Evolutionary conservation across 352 stramenopile species (phyloP).

Genomic region (Globisporangium cylindrosporum): DNA sequence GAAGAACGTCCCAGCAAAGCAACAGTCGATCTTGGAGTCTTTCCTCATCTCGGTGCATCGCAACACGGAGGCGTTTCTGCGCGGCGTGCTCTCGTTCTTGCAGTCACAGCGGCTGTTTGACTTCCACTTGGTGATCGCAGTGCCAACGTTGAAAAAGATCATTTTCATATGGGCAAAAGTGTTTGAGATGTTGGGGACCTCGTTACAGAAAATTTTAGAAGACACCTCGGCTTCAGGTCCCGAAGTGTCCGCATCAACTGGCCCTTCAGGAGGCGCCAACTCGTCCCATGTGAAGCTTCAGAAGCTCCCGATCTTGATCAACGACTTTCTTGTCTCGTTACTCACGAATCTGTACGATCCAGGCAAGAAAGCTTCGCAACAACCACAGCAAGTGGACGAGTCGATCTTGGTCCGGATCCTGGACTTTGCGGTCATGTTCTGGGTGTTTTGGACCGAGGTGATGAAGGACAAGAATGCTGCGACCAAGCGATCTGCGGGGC

Average conservation of each 20-base stretch:
- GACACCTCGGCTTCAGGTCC: constrained; percentile 4
- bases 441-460: constrained; percentile 63
- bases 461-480: constrained; percentile 44
- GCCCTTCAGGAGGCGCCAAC: constrained; percentile 12
- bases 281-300: constrained; percentile 37
- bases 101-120: constrained; percentile 64
- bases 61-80: constrained; percentile 72
- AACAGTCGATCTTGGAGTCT: constrained; percentile 56
- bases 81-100: constrained; percentile 63
- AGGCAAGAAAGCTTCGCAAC: constrained; percentile 13
- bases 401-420: constrained; percentile 56
- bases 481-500: constrained; percentile 50
- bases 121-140: constrained; percentile 45
- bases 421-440: constrained; percentile 72
- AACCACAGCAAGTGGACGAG: constrained; percentile 36
- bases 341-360: constrained; percentile 48
- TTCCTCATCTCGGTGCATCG: constrained; percentile 65
- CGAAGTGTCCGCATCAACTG: constrained; percentile 20
- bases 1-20: constrained; percentile 42
- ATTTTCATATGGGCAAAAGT: constrained; percentile 73
- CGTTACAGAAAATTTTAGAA: constrained; percentile 27
- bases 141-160: constrained; percentile 73
- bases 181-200: constrained; percentile 55
- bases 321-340: constrained; percentile 63
- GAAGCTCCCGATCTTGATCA: constrained; percentile 68